Conservation (phyloP, 768 basidiomycete species). For the Termitomyces sp. region DNA sequence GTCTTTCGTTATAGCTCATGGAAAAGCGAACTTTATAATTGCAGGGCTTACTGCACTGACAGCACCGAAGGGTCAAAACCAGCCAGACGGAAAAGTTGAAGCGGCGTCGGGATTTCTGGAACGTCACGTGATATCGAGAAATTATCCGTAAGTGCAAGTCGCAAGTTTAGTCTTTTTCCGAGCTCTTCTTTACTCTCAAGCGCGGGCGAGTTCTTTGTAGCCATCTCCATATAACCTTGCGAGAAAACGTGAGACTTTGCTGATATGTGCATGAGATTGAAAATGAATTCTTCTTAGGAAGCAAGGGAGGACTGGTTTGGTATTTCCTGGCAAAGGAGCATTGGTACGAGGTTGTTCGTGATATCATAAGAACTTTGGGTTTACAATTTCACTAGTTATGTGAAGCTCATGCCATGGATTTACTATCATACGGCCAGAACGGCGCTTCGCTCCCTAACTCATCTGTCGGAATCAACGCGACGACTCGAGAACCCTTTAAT, state of each 20-base stretch:
- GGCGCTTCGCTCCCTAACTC: constrained; percentile 17
- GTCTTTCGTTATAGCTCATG: constrained; percentile 56
- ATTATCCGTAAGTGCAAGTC: no score
- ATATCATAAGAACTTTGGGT: not conserved
- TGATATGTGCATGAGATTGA: not conserved
- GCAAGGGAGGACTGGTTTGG: not conserved
- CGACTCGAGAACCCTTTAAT: not conserved
- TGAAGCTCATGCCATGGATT: constrained; percentile 68
- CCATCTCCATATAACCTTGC: no score
- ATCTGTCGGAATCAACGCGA: not conserved
- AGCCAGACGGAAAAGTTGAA: not conserved
- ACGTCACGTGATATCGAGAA: not conserved
- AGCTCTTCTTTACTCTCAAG: not conserved
- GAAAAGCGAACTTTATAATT: constrained; percentile 17
- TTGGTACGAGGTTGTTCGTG: constrained; percentile 10
- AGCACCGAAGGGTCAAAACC: not conserved
- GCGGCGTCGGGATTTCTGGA: not conserved
- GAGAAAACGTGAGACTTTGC: not conserved
- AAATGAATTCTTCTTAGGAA: not conserved
- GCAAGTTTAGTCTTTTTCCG: not conserved
- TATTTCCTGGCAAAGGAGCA: not conserved
- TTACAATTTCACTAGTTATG: constrained; percentile 39
- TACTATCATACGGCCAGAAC: constrained; percentile 48
- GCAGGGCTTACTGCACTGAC: not conserved
- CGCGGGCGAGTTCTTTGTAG: not conserved